Evolutionary conservation across 163 green algal genomes (phyloP), one percentile per base, ranked within the genome.

Genomic region (Picocystis sp.): DNA sequence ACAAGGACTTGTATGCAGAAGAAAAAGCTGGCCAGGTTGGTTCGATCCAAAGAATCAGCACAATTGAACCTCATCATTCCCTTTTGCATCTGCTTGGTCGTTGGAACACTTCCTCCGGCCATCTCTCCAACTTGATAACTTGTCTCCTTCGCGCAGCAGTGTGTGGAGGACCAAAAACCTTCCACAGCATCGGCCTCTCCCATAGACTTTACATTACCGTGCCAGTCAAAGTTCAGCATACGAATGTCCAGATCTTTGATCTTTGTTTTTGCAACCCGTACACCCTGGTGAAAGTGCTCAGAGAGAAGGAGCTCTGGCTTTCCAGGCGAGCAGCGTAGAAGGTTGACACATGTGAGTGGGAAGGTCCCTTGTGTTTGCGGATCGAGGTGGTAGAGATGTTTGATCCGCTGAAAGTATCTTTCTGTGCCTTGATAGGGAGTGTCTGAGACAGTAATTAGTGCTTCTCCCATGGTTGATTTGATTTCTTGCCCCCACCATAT

Each of bases 21-120:
- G 60, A 95, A 98, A 65, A 91, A 96, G 51, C 72, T 82, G n/a
- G 84, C 88, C 3, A 92, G 82, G 58, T 98, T 98, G 43, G 90
- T 98, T 33, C 90, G 72, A 67, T 98, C 90, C 57, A 98, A 73
- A 1, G 77, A 92, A 72, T 98, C 90, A 0, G 90, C 90, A 49
- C 90, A 98, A 71, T 98, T 98, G 73, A 90, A 96, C 8, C 90
- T 74, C 48, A 90, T 69, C 17, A 94, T n/a, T 3, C 89, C 89
- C 0, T 45, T 35, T 73, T 98, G 87, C 55, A 76, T 65, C 45
- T 51, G 46, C 2, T 67, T 24, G 10, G 25, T 23, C 12, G 6
- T 14, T 9, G 5, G 15, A 3, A 38, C 6, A 6, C 17, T 35
- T 15, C 10, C 47, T 14, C 12, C 12, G 17, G 17, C 12, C 25